phyloP scores from a whole-genome alignment of 495 filamentous ascomycete species.

The Ascodesmis nigricans region DNA sequence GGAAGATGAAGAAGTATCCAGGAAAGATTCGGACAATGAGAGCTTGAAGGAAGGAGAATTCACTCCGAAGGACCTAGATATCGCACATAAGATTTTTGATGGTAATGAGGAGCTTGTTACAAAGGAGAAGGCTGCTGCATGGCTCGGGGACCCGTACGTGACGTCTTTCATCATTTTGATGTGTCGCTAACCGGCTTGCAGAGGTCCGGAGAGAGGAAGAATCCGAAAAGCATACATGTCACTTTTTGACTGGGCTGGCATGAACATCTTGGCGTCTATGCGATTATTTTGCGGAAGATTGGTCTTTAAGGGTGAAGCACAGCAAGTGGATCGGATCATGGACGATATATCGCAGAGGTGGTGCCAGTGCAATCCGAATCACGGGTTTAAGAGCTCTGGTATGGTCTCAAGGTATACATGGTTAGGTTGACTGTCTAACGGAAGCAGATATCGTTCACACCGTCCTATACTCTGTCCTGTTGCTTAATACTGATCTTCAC shows the following conservation, averaged over 20 bases:
- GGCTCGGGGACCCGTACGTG: conserved; percentile 52
- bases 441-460: conserved; percentile 77
- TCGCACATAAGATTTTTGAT: conserved; percentile 62
- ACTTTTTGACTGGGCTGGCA: conserved; percentile 63
- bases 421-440: conserved; percentile 5
- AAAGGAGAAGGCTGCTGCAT: conserved; percentile 60
- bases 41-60: too few species aligned
- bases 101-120: conserved; percentile 62
- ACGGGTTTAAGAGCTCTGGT: conserved; percentile 83
- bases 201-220: conserved; percentile 37
- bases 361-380: conserved; percentile 84
- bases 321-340: conserved; percentile 88
- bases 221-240: conserved; percentile 74
- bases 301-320: conserved; percentile 78
- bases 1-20: conserved; percentile 7
- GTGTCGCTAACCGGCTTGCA: conserved; percentile 10
- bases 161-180: not conserved
- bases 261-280: conserved; percentile 60
- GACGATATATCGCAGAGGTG: conserved; percentile 70
- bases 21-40: conserved; percentile 1
- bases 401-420: conserved; percentile 19
- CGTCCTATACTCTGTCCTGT: conserved; percentile 82
- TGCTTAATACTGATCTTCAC: conserved; percentile 92
- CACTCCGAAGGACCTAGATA: conserved; percentile 37
- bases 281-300: conserved; percentile 61